A percentile compares a stretch with the other conserved stretches of the same genome.
phyloP scores from a whole-genome alignment of 2,329 filamentous ascomycete species.

The Immersiporthe knoxdaviesiana region DNA sequence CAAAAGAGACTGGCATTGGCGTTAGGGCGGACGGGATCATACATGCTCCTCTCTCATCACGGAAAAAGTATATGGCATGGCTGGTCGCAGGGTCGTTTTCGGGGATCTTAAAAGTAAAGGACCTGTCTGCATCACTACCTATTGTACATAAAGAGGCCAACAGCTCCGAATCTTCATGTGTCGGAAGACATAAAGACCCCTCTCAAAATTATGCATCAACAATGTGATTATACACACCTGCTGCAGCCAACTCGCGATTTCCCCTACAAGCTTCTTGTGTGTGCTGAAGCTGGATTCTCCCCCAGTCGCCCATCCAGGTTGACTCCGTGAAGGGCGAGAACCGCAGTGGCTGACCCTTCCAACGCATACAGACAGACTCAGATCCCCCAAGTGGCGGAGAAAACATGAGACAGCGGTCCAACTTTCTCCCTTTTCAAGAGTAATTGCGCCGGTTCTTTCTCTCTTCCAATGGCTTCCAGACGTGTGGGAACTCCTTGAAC shows the following conservation, averaged over 20 bases:
- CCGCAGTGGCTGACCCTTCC: not conserved
- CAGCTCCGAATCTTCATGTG: conserved; percentile 15
- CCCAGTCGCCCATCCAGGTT: not conserved
- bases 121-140: conserved; percentile 20
- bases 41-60: conserved; percentile 29
- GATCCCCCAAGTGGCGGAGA: not conserved
- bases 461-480: conserved; percentile 23
- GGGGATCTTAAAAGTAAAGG: conserved; percentile 13
- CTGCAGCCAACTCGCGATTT: too few relatives aligned
- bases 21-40: conserved; percentile 28
- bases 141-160: conserved; percentile 27
- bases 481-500: conserved; percentile 23
- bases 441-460: conserved; percentile 26
- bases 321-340: not conserved
- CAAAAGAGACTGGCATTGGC: conserved; percentile 24
- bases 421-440: conserved; percentile 14
- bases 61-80: conserved; percentile 24
- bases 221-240: not conserved
- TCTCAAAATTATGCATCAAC: not conserved
- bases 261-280: not conserved
- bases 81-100: conserved; percentile 24
- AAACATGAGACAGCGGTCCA: not conserved
- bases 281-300: not conserved
- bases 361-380: not conserved
- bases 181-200: not conserved